Evolutionary conservation across 257 asterid genomes (phyloP), one percentile per base, ranked within the genome.

Genomic region (Pogostemon cablin): DNA sequence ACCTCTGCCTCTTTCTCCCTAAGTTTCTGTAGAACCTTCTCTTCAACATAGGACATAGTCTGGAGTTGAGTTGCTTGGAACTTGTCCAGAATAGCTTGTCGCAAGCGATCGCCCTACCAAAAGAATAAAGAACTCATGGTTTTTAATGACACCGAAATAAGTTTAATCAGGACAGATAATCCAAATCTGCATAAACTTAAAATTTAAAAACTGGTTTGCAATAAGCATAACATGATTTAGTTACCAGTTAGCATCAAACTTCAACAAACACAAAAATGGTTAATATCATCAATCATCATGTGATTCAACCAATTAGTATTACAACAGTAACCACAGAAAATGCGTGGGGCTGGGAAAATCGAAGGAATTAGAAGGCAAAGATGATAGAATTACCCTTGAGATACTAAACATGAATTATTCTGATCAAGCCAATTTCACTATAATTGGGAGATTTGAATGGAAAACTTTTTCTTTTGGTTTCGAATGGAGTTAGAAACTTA

Each of bases 1-100:
- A 95, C 74, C 82, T 88, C 96, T 0, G 87, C 72, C 50, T 95
- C 97, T 79, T 82, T 95, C 76, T 88, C 97, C 1, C 87, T 88
- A 10, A 95, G 86, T 73, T 86, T 91, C 72, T 84, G 86, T 34
- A 82, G 46, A 48, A 91, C 89, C 84, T 85, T 92, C 67, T 91
- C 98, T 75, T 92, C 98, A 3, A 89, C 76, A 15, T 84, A 89
- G 52, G 97, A 83, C 79, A 95, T 75, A 3, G 90, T 87, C 54
- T 88, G 97, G 67, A 91, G 89, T 75, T 95, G 98, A 71, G 81
- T 82, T 32, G 92, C 89, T 67, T 88, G 99, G 79, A 86, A 81
- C 81, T 91, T 95, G 76, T 88, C 98, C 48, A 85, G 25, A 38
- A 95, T 67, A 49, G 90, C 91, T 83, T 90, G 95, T 76, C 92